Evolutionary conservation across 1,284 basidiomycete genomes (phyloP).

Genomic region (Ceratobasidium sp.): DNA sequence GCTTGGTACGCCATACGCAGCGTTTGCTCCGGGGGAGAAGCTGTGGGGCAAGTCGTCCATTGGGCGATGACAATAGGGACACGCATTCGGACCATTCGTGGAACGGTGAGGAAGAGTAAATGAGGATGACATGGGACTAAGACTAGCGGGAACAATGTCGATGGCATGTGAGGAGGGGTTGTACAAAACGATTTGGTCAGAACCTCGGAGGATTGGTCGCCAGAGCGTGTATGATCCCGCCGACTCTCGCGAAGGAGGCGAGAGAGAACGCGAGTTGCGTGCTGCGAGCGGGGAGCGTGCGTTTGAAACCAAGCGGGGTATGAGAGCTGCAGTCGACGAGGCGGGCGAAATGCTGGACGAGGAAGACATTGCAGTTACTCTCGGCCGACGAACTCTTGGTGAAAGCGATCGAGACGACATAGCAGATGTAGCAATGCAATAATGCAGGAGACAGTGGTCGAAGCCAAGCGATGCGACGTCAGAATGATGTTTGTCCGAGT

Average conservation of each 20-base stretch:
- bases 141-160: constrained; percentile 66
- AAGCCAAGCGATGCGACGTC: neutral
- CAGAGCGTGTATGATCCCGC: constrained; percentile 46
- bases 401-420: constrained; percentile 23
- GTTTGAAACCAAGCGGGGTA: constrained; percentile 7
- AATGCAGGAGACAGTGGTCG: neutral
- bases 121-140: constrained; percentile 46
- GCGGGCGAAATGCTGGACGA: neutral
- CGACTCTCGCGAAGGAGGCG: constrained; percentile 10
- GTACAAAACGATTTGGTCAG: constrained; percentile 90
- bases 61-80: constrained; percentile 78
- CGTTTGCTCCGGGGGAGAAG: constrained; percentile 10
- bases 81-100: constrained; percentile 53
- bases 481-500: neutral
- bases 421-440: constrained; percentile 3
- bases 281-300: constrained; percentile 6
- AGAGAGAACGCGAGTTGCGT: constrained; percentile 7
- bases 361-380: constrained; percentile 9
- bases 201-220: constrained; percentile 60
- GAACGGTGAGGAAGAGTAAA: constrained; percentile 25
- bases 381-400: constrained; percentile 25
- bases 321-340: constrained; percentile 22
- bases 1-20: constrained; percentile 32
- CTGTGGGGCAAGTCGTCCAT: constrained; percentile 55
- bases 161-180: constrained; percentile 88